Evolutionary conservation across 1,284 basidiomycete genomes (phyloP).

Genomic region (Trametes versicolor): DNA sequence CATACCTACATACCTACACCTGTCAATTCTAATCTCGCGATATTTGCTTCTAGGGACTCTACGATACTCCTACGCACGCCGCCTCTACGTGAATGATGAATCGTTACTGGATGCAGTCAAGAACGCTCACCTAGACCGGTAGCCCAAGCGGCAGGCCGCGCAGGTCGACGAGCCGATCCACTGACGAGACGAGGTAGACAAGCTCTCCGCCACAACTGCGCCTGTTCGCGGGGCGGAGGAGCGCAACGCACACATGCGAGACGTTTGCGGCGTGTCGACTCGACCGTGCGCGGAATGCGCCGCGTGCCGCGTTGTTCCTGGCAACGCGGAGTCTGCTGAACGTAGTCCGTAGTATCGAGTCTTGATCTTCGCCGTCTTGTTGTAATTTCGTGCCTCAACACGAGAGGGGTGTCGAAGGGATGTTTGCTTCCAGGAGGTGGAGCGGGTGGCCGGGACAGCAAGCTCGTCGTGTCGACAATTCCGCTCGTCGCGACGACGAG

Average conservation of each 20-base stretch:
- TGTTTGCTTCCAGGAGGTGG: slow-evolving; percentile 35
- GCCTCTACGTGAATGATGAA: too few species aligned
- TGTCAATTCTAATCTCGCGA: too few species aligned
- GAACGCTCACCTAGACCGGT: too few species aligned
- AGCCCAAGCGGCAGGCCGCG: too few species aligned
- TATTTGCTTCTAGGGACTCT: too few species aligned
- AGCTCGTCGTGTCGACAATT: slow-evolving; percentile 40
- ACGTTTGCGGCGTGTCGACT: slow-evolving; percentile 47
- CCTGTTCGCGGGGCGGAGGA: slow-evolving; percentile 50
- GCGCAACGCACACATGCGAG: slow-evolving; percentile 44
- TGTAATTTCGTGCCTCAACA: slow-evolving; percentile 52
- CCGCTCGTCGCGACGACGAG: slow-evolving; percentile 41
- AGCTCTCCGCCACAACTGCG: slow-evolving; percentile 20
- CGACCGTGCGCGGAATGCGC: slow-evolving; percentile 34
- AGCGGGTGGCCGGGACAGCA: slow-evolving; percentile 41
- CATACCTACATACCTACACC: too few species aligned
- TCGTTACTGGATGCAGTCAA: too few species aligned
- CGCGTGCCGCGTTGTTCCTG: slow-evolving; percentile 35
- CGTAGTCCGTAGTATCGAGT: too few species aligned
- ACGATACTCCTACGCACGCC: too few species aligned
- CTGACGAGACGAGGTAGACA: slow-evolving; percentile 14
- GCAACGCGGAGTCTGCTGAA: slow-evolving; percentile 56
- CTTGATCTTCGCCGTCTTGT: slow-evolving; percentile 39
- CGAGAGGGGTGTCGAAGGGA: slow-evolving; percentile 42
- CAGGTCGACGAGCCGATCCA: background rate